These are phyloP conservation scores for Gleditsia sinensis DNA, from an alignment of 306 rosid species.

Conservation along the genomic window DNA sequence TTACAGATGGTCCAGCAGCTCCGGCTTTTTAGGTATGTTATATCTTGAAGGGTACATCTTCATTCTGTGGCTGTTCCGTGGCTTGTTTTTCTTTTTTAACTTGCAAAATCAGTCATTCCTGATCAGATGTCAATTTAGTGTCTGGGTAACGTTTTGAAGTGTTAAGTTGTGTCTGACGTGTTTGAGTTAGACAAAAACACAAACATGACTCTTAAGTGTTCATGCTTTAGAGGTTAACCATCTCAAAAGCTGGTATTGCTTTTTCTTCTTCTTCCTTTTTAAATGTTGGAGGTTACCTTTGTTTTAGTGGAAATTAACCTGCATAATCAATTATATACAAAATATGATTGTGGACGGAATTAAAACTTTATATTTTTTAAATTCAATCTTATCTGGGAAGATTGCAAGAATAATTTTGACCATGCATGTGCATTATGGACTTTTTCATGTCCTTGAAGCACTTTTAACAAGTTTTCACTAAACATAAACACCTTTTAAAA, in stretches of 20 bases:
- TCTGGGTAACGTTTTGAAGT: background rate
- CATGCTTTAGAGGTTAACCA: background rate
- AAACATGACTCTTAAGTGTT: background rate
- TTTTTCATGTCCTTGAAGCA: background rate
- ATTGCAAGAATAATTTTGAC: constrained; percentile 5
- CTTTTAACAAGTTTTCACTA: constrained; percentile 2
- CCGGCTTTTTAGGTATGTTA: constrained; percentile 76
- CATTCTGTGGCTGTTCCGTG: constrained; percentile 6
- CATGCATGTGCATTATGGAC: background rate
- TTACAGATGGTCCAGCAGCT: constrained; percentile 95
- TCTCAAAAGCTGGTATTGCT: background rate
- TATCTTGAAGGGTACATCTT: constrained; percentile 14
- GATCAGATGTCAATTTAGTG: background rate
- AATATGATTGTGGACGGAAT: background rate
- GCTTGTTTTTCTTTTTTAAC: background rate
- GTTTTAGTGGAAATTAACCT: constrained; percentile 20
- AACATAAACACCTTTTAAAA: background rate
- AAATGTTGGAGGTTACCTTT: background rate
- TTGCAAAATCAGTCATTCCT: background rate
- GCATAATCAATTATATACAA: background rate
- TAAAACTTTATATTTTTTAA: background rate
- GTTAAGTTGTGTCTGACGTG: background rate
- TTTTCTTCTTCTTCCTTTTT: background rate
- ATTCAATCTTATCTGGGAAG: background rate
- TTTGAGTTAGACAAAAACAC: background rate